These are phyloP conservation scores for Trichoderma guizhouense DNA, from an alignment of 2,329 filamentous ascomycete genomes.

Conservation along the genomic window DNA sequence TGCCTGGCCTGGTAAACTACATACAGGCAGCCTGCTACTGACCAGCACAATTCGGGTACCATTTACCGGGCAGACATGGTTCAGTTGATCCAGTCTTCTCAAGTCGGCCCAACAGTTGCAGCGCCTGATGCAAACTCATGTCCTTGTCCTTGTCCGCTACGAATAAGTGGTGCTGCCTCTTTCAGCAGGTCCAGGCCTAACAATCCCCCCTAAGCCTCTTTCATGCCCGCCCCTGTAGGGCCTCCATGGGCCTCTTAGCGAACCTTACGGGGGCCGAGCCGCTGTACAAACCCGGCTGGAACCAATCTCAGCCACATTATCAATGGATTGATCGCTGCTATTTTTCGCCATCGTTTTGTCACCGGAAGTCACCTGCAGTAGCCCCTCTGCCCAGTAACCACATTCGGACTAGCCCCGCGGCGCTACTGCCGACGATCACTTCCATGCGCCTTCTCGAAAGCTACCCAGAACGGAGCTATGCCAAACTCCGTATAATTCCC, in stretches of 20 bases:
- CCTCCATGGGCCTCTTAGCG: neutral
- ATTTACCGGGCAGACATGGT: neutral
- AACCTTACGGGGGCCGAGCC: slow-evolving; percentile 18
- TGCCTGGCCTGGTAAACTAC: too few relatives aligned
- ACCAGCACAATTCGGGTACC: neutral
- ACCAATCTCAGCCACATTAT: slow-evolving; percentile 10
- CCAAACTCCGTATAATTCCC: neutral
- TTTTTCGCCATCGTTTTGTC: neutral
- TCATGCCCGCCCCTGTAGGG: neutral
- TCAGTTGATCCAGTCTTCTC: too few relatives aligned
- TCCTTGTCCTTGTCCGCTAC: neutral
- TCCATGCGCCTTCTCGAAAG: slow-evolving; percentile 19
- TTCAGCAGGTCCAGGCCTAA: slow-evolving; percentile 8
- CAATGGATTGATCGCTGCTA: neutral
- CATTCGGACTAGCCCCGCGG: neutral
- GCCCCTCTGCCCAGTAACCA: neutral
- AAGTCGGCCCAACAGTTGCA: neutral
- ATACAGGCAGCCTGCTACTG: neutral
- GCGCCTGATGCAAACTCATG: neutral
- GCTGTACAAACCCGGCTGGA: neutral
- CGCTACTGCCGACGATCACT: slow-evolving; percentile 14
- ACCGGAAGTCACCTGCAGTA: slow-evolving; percentile 3
- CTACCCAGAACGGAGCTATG: slow-evolving; percentile 15
- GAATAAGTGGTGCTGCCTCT: neutral
- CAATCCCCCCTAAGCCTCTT: neutral